These are phyloP conservation scores for Lactarius trivialis DNA, from an alignment of 768 basidiomycete genomes.

Conservation along the genomic window DNA sequence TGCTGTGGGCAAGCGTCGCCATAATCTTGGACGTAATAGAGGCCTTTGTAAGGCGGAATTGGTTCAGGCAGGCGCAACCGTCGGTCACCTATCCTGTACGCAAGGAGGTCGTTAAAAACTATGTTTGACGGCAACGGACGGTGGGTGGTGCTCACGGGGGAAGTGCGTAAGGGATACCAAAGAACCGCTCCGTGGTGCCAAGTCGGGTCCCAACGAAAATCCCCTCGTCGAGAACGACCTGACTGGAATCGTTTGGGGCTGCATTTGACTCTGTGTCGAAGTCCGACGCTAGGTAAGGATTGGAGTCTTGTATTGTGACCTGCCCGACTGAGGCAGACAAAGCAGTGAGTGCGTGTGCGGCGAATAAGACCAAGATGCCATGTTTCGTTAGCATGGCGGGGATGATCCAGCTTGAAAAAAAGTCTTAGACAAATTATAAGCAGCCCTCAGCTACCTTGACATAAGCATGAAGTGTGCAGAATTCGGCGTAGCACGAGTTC, in stretches of 20 bases:
- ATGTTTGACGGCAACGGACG: not conserved
- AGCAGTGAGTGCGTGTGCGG: not conserved
- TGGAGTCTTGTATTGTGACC: not conserved
- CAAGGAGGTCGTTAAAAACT: not conserved
- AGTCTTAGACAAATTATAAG: not conserved
- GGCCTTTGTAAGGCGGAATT: constrained; percentile 17
- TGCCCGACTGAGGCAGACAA: not conserved
- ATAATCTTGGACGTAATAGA: constrained; percentile 19
- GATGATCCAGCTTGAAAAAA: not conserved
- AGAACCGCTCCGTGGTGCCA: not conserved
- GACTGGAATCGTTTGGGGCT: not conserved
- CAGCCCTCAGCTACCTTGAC: not conserved
- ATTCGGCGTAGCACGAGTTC: not conserved
- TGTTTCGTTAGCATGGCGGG: not conserved
- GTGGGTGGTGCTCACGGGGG: not conserved
- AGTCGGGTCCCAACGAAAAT: not conserved
- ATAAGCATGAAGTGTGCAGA: not conserved
- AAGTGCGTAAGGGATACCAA: not conserved
- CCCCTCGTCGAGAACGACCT: not conserved
- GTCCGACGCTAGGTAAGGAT: not conserved
- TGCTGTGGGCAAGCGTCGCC: constrained; percentile 28
- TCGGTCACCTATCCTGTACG: constrained; percentile 28
- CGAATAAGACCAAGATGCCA: not conserved
- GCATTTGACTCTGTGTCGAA: not conserved
- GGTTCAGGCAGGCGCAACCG: constrained; percentile 34